phyloP scores from a whole-genome alignment of 2,329 filamentous ascomycete genomes.

The Phoma sp. region DNA sequence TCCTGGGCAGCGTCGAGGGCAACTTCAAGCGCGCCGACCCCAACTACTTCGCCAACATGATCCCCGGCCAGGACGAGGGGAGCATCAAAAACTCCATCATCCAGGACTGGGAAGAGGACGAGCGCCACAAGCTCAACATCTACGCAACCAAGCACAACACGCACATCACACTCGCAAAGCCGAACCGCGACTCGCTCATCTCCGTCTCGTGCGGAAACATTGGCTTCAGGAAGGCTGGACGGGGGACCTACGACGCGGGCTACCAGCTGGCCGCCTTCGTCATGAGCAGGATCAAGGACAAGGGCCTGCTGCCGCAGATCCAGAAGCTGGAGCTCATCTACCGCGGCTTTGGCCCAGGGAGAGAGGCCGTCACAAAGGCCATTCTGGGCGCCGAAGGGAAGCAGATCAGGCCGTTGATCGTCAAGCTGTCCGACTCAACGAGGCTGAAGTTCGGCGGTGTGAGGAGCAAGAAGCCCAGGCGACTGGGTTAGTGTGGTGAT shows the following conservation, averaged over 20 bases:
- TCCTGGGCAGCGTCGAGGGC: constrained; percentile 24
- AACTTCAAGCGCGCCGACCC: constrained; percentile 25
- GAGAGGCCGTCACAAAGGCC: constrained; percentile 90
- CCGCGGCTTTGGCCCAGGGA: constrained; percentile 82
- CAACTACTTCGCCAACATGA: constrained; percentile 27
- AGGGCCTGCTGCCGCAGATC: constrained; percentile 78
- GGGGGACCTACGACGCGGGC: constrained; percentile 86
- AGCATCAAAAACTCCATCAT: constrained; percentile 24
- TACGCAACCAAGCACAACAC: constrained; percentile 92
- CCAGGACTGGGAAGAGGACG: constrained; percentile 47
- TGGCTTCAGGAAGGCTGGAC: constrained; percentile 83
- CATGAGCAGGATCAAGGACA: constrained; percentile 83
- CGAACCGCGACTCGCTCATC: constrained; percentile 79
- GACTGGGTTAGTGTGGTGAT: constrained; percentile 65
- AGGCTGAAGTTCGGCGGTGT: constrained; percentile 95
- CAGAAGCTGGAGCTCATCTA: constrained; percentile 78
- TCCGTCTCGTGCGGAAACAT: constrained; percentile 84
- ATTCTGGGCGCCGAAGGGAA: constrained; percentile 85
- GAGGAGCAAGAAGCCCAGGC: constrained; percentile 81
- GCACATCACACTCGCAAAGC: constrained; percentile 86
- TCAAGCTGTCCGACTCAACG: constrained; percentile 82
- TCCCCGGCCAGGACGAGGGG: constrained; percentile 17
- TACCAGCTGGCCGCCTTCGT: constrained; percentile 89
- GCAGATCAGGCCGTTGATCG: constrained; percentile 74
- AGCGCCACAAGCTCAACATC: constrained; percentile 86